phyloP scores from a whole-genome alignment of 768 basidiomycete genomes.

The Ephemerocybe angulata region DNA sequence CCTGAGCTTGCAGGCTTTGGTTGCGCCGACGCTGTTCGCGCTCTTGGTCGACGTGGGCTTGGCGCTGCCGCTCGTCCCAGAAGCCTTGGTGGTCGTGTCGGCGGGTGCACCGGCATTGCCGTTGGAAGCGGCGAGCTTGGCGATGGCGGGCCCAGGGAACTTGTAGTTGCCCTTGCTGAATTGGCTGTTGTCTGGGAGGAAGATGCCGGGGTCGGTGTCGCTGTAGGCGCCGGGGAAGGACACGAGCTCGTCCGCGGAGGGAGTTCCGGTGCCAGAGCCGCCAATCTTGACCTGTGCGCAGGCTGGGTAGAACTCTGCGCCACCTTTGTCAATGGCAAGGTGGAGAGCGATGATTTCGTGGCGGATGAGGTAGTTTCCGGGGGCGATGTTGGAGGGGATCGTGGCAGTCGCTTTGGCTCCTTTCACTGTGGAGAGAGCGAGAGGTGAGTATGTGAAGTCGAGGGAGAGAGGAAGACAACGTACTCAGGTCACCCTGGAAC shows the following conservation, averaged over 20 bases:
- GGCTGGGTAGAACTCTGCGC: slow-evolving; percentile 73
- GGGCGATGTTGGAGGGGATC: slow-evolving; percentile 47
- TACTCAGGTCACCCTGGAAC: slow-evolving; percentile 48
- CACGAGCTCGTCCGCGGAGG: slow-evolving; percentile 46
- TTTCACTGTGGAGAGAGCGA: slow-evolving; percentile 22
- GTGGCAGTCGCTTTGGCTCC: slow-evolving; percentile 35
- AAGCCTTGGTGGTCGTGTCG: background rate
- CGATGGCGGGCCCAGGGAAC: slow-evolving; percentile 11
- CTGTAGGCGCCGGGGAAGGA: slow-evolving; percentile 68
- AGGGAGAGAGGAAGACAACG: background rate
- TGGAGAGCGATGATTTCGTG: slow-evolving; percentile 78
- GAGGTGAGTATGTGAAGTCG: slow-evolving; percentile 12
- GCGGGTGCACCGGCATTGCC: background rate
- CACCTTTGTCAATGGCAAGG: slow-evolving; percentile 48
- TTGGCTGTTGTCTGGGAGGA: background rate
- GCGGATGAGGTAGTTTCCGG: slow-evolving; percentile 70
- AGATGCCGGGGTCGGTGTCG: slow-evolving; percentile 24
- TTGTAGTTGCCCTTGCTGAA: slow-evolving; percentile 2
- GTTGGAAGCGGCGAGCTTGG: background rate
- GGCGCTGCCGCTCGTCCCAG: background rate
- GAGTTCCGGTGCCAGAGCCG: slow-evolving; percentile 48
- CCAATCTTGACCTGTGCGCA: slow-evolving; percentile 57
- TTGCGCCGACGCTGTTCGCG: background rate
- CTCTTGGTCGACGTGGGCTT: background rate
- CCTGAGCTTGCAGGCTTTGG: slow-evolving; percentile 5